Evolutionary conservation across 208 protist species (phyloP).

Genomic region (Trypanosoma boissoni): DNA sequence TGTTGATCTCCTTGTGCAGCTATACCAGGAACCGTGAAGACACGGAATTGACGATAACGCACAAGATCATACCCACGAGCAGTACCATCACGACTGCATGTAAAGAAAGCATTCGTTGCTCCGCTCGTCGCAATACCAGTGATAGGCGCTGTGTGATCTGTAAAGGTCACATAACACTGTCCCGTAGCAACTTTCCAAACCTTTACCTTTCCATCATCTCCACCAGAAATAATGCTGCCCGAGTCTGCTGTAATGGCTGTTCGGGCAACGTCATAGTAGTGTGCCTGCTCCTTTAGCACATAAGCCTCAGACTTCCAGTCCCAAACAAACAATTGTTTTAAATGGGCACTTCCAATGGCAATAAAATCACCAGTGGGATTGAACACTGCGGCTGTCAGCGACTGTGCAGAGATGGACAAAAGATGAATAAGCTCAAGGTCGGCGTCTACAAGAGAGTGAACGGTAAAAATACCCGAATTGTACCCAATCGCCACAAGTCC

Average conservation of each 20-base stretch:
- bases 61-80: conserved; percentile 90
- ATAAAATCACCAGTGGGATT: conserved; percentile 81
- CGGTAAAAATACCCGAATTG: conserved; percentile 89
- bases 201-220: conserved; percentile 93
- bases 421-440: conserved; percentile 76
- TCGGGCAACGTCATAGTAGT: conserved; percentile 91
- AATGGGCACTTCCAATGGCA: conserved; percentile 84
- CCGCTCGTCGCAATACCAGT: conserved; percentile 80
- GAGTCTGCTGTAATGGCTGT: conserved; percentile 90
- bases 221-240: conserved; percentile 85
- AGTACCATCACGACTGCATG: conserved; percentile 89
- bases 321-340: conserved; percentile 93
- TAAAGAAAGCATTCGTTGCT: conserved; percentile 89
- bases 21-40: conserved; percentile 80
- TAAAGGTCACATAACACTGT: conserved; percentile 93
- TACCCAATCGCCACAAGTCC: conserved; percentile 87
- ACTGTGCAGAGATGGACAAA: conserved; percentile 90
- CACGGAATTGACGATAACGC: conserved; percentile 89
- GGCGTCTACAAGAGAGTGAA: conserved; percentile 55
- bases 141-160: conserved; percentile 82
- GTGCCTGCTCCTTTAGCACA: conserved; percentile 91
- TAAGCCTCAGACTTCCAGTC: conserved; percentile 93
- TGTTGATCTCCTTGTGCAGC: conserved; percentile 32
- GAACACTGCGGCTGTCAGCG: conserved; percentile 84
- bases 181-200: conserved; percentile 89